phyloP scores from a whole-genome alignment of 352 stramenopile species.

The Albugo candida region DNA sequence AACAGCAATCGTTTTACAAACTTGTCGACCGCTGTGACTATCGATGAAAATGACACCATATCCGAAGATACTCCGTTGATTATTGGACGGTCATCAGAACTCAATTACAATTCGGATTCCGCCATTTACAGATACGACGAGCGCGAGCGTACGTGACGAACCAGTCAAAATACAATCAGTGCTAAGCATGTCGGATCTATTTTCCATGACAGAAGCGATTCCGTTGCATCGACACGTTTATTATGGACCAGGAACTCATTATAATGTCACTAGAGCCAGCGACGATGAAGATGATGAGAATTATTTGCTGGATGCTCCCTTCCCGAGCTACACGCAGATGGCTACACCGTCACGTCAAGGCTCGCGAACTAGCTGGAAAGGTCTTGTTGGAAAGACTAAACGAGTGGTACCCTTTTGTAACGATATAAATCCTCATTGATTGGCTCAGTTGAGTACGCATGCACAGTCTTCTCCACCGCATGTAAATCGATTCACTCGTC shows the following conservation, averaged over 20 bases:
- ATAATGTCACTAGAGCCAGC: conserved; percentile 19
- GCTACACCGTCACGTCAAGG: conserved; percentile 11
- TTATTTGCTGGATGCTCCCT: conserved; percentile 24
- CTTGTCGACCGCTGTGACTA: no score
- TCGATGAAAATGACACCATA: no score
- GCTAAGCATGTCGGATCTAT: neutral
- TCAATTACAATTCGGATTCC: conserved; percentile 79
- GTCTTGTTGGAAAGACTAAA: conserved; percentile 22
- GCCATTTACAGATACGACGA: conserved; percentile 42
- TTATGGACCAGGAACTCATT: conserved; percentile 31
- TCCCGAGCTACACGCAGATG: conserved; percentile 18
- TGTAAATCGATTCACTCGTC: conserved; percentile 56
- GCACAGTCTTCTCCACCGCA: conserved; percentile 17
- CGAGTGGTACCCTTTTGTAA: conserved; percentile 4
- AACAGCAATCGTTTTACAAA: no score
- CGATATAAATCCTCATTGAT: neutral
- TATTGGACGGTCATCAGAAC: conserved; percentile 8
- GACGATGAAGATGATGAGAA: conserved; percentile 22
- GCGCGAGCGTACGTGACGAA: neutral
- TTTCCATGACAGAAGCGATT: neutral
- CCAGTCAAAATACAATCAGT: neutral
- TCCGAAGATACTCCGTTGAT: no score
- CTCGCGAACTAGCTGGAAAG: conserved; percentile 35
- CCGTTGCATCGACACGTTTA: conserved; percentile 29
- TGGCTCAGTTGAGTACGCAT: conserved; percentile 6